Base-by-base conservation (phyloP, 805 yeast genomes). In the Metschnikowia lunata region DNA sequence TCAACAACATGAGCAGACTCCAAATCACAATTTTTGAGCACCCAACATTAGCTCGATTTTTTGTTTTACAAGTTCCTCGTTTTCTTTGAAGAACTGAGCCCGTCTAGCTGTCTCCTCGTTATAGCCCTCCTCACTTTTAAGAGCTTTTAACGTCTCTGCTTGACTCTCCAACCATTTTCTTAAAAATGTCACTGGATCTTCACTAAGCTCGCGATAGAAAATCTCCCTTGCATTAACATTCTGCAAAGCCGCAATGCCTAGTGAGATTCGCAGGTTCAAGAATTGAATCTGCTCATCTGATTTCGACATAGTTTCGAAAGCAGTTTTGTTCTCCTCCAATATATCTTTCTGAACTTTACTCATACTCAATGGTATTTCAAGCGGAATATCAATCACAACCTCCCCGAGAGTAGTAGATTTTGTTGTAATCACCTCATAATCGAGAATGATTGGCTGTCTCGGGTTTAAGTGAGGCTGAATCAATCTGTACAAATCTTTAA, bases 91-190 rank as follows among this genome's bases (percentile, higher is more conserved):
- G 64, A 84, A 93, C 13, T 82, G 80, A 3, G 96, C 80, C 56
- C 85, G 78, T 68, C 99, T 80, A 6, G 88, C 96, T 15, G 79
- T 72, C 60, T 90, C 97, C 66, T 91, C 97, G 59, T 82, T 83
- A 64, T 82, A 85, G 8, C 90, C 91, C 55, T 86, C 93, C 51
- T 93, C 98, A 52, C 96, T 89, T 47, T 88, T 78, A 51, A 93
- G 73, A 11, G 91, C 85, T 66, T 85, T 89, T 58, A 93, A 74
- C 38, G 91, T 86, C 47, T 88, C 87, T 12, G 88, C 74, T 62
- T 93, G 95, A 36, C 88, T 83, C 36, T 82, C 84, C 49, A 82
- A 71, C 78, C 96, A 86, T 40, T 79, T 75, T 43, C 82, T 72
- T 53, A 93, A 67, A 55, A 88, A 87, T 23, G 74, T 74, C 4